Evolutionary conservation across 1,139 yeast genomes (phyloP), one percentile per base, ranked within the genome.

Genomic region (Candida freyschussii): DNA sequence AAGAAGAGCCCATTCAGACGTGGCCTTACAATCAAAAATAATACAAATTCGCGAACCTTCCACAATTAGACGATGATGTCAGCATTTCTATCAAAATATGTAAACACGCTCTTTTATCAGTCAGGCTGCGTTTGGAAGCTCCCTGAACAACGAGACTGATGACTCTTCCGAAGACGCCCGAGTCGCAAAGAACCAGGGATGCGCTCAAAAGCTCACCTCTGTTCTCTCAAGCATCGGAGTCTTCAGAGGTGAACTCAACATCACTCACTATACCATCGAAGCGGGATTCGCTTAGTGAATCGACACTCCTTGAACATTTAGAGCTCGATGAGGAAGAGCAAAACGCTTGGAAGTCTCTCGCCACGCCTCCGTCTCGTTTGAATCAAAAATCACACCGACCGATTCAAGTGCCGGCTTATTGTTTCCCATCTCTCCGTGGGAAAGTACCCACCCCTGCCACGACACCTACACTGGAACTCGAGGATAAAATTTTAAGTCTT

Each of bases 401-500:
- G n/a, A 28, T 22, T 8, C 26, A 33, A 4, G 37, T 41, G 1
- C 45, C 45, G 4, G 45, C 45, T 2, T 32, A 30, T 9, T 36
- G 39, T 11, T 41, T 41, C 33, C 45, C 45, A 3, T 41, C 45
- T 3, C 28, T 41, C 9, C 34, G 37, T 2, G 38, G 39, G 2
- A 35, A 30, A 18, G 26, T 37, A n/a, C 36, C 37, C 10, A 22
- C 32, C 7, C 41, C 43, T 7, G 17, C 10, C 4, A 22, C 38
- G 3, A 26, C 36, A 18, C 34, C 40, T 2, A 28, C 40, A 4
- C 21, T 33, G 14, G 36, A 26, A 10, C 13, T 39, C 4, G 29
- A 34, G 8, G 26, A 30, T 10, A 28, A 22, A 19, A 29, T 40
- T 13, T 26, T 33, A 6, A 32, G 32, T 8, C 14, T 36, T 13